Conservation (phyloP, 352 stramenopile genomes). For the Globisporangium splendens region DNA sequence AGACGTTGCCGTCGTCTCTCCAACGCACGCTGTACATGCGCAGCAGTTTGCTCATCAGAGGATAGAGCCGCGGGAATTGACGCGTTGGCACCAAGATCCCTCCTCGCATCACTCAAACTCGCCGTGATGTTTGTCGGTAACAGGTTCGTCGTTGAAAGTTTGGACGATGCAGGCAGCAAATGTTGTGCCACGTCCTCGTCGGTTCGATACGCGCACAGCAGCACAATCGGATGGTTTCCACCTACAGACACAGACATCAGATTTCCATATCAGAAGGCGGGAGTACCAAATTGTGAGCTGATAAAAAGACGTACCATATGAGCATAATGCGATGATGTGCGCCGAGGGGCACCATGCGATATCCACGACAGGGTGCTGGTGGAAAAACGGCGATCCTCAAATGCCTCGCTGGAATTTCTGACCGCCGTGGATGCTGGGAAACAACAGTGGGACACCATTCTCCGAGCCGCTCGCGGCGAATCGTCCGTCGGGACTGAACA, state of each 20-base stretch:
- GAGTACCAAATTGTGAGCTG: neutral
- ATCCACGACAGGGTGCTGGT: slow-evolving; percentile 41
- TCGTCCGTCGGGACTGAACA: slow-evolving; percentile 64
- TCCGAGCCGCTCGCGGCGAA: slow-evolving; percentile 61
- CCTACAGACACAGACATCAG: slow-evolving; percentile 18
- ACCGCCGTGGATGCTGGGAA: slow-evolving; percentile 42
- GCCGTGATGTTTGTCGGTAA: neutral
- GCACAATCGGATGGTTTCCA: slow-evolving; percentile 53
- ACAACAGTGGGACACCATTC: slow-evolving; percentile 53
- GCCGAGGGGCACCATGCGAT: slow-evolving; percentile 57
- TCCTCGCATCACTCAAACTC: neutral
- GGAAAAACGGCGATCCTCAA: slow-evolving; percentile 60
- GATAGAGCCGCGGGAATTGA: neutral
- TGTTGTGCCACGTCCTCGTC: slow-evolving; percentile 31
- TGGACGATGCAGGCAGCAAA: neutral
- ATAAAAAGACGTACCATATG: slow-evolving; percentile 34
- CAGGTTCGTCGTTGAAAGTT: neutral
- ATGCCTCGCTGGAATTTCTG: slow-evolving; percentile 37
- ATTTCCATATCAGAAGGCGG: neutral
- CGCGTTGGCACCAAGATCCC: neutral
- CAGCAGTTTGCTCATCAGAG: slow-evolving; percentile 19
- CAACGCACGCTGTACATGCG: slow-evolving; percentile 40
- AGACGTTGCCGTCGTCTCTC: slow-evolving; percentile 44
- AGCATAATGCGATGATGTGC: slow-evolving; percentile 62
- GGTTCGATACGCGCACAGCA: slow-evolving; percentile 48